Conservation (phyloP, 2,329 filamentous ascomycete genomes). For the Claviceps purpurea region DNA sequence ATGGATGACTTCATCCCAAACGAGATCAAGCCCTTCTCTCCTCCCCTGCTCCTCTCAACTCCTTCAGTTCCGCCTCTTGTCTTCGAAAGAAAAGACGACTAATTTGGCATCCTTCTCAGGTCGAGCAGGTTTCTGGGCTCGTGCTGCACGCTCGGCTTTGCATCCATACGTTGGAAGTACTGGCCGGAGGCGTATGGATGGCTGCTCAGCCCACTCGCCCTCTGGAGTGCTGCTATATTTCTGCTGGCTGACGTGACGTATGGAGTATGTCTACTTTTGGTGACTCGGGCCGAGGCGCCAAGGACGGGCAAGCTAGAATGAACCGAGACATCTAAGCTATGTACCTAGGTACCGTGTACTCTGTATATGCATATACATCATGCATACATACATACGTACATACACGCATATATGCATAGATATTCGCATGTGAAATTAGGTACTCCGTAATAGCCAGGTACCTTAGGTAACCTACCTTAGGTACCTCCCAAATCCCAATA, state of each 20-base stretch:
- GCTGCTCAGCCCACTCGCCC: conserved; percentile 5
- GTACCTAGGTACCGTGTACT: no score
- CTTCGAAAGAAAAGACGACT: no score
- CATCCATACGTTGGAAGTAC: conserved; percentile 6
- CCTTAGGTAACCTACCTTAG: no score
- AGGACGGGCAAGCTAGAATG: neutral
- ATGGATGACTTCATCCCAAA: neutral
- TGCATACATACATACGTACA: no score
- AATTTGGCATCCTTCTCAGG: neutral
- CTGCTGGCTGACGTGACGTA: conserved; percentile 5
- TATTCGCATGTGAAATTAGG: no score
- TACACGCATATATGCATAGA: no score
- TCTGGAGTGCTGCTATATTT: conserved; percentile 7
- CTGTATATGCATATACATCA: no score
- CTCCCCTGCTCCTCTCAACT: neutral
- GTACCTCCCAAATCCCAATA: no score
- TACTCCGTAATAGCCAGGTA: no score
- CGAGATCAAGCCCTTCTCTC: neutral
- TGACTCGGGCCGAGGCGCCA: conserved; percentile 1
- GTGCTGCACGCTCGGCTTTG: conserved; percentile 7
- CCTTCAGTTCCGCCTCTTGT: neutral
- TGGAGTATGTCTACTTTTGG: conserved; percentile 3
- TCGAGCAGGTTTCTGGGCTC: conserved; percentile 7
- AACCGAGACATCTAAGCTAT: neutral
- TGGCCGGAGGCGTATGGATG: conserved; percentile 8